A percentile compares a stretch with the other conserved stretches of the same genome.
Conservation (phyloP, 257 asterid genomes). For the Solanum lignicaule region DNA sequence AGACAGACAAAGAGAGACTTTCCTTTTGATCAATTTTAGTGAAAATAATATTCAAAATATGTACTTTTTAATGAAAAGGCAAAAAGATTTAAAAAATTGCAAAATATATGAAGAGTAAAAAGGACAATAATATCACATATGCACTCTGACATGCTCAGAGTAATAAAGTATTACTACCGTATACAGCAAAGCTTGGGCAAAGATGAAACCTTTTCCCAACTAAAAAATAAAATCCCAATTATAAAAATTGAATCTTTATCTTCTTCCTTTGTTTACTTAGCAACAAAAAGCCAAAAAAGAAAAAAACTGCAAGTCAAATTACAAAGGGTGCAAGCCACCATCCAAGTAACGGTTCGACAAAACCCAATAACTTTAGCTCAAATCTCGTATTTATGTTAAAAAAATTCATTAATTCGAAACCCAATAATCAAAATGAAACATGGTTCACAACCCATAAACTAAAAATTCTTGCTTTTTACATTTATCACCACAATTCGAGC, state of each 20-base stretch:
- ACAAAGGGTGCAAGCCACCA: not conserved
- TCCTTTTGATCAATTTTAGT: not conserved
- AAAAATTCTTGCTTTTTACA: not conserved
- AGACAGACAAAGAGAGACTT: not conserved
- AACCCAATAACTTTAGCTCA: not conserved
- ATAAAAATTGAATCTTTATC: not conserved
- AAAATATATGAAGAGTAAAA: not conserved
- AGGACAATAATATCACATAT: not conserved
- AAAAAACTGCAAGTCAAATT: not conserved
- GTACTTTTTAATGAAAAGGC: not conserved
- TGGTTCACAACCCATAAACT: not conserved
- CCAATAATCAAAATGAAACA: not conserved
- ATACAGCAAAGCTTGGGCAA: not conserved
- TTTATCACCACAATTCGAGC: not conserved
- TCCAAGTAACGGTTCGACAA: not conserved
- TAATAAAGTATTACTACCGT: not conserved
- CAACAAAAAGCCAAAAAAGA: not conserved
- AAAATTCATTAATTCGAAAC: not conserved
- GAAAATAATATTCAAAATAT: not conserved
- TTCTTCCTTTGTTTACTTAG: not conserved
- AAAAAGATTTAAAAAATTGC: not conserved
- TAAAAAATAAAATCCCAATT: not conserved
- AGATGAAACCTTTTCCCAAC: not conserved
- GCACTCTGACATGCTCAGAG: not conserved
- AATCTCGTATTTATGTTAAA: not conserved